Evolutionary conservation across 2,329 filamentous ascomycete genomes (phyloP), one percentile per base, ranked within the genome.

Genomic region (Triangularia setosa): DNA sequence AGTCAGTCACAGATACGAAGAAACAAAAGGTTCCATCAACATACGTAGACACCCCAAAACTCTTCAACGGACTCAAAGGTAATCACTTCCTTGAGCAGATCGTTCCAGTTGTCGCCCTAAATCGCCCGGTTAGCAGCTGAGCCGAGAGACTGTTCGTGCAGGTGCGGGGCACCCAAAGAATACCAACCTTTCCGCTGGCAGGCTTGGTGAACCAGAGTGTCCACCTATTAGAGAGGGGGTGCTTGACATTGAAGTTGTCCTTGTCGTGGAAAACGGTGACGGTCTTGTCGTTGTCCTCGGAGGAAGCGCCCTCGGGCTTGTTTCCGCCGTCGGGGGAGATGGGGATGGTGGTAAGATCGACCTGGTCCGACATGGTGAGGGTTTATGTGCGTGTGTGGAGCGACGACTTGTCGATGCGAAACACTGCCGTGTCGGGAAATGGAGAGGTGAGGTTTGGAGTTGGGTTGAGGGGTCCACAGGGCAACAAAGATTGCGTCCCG

Each of bases 191-290:
- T 81, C 93, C 93, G 77, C 89, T 96, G 53, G 94, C 91, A 61
- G 95, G 94, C 86, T 98, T 98, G 74, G 94, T 98, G 84, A 98
- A 99, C 96, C 96, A 99, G 63, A 99, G 84, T 65, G 95, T 98
- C 95, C 95, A 99, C 77, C 91, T 90, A 84, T 97, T 91, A 86
- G 96, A 93, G 67, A 99, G 86, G 70, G 93, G 94, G 79, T 99
- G 95, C 86, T 98, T 99, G 79, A 99, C 95, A 74, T 96, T 99
- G 87, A 99, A 99, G 84, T 99, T 97, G 71, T 97, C 91, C 72
- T 95, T 90, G 81, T 98, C 93, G 77, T 99, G 93, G 83, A 99
- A 99, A 72, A 99, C 94, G 56, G 95, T 99, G 73, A 97, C 84
- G 60, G 90, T 83, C 75, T 93, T 89, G 69, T 79, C 79, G 69